Evolutionary conservation across 805 yeast genomes (phyloP).

Genomic region (Zygoascus biomembranicola): DNA sequence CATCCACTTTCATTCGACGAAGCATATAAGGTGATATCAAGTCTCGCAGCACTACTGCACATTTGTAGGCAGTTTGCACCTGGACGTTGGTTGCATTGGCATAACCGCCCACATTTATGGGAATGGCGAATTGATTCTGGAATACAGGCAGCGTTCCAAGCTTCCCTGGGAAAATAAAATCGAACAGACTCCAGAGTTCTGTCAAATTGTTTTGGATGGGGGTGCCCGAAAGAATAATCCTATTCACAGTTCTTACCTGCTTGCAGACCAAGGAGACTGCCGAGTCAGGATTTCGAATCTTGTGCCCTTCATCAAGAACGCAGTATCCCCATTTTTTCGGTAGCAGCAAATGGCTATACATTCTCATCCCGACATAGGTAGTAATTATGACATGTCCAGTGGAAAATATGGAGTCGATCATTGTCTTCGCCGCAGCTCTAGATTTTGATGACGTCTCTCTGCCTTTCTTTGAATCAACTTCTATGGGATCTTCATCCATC

Average conservation of each 20-base stretch:
- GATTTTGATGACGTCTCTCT: slow-evolving; percentile 24
- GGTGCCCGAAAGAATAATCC: slow-evolving; percentile 88
- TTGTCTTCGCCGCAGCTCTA: slow-evolving; percentile 25
- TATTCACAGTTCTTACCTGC: slow-evolving; percentile 71
- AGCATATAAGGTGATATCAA: slow-evolving; percentile 82
- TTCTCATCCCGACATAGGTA: slow-evolving; percentile 78
- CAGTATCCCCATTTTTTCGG: slow-evolving; percentile 81
- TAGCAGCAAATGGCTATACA: slow-evolving; percentile 55
- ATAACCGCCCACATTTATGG: slow-evolving; percentile 95
- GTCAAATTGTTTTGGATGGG: slow-evolving; percentile 91
- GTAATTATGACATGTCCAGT: slow-evolving; percentile 84
- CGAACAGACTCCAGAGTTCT: slow-evolving; percentile 93
- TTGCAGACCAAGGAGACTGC: slow-evolving; percentile 81
- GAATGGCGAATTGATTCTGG: slow-evolving; percentile 83
- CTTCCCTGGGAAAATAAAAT: slow-evolving; percentile 90
- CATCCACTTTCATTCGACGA: slow-evolving; percentile 84
- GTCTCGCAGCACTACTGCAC: slow-evolving; percentile 86
- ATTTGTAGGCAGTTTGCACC: slow-evolving; percentile 91
- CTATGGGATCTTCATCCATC: slow-evolving; percentile 15
- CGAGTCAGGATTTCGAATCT: slow-evolving; percentile 89
- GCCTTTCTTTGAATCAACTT: slow-evolving; percentile 23
- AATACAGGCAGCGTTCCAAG: slow-evolving; percentile 93
- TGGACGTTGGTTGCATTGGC: slow-evolving; percentile 95
- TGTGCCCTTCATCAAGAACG: slow-evolving; percentile 84
- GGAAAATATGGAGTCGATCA: slow-evolving; percentile 49